Evolutionary conservation across 2,329 filamentous ascomycete genomes (phyloP), one percentile per base, ranked within the genome.

Genomic region (Amylocarpus encephaloides): DNA sequence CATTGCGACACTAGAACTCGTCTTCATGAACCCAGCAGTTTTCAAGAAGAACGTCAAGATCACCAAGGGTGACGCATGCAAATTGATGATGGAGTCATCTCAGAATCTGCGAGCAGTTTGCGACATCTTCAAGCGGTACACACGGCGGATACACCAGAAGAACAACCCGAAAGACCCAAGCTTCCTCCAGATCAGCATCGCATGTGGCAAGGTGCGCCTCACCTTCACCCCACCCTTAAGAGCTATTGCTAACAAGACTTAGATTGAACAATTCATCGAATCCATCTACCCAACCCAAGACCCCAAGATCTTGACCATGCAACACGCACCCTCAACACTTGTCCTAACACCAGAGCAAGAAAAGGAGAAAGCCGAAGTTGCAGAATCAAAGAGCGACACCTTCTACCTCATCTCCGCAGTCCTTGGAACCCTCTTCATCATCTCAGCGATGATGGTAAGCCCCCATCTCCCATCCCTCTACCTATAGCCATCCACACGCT

Each of bases 261-360:
- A 93, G 86, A 88, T 95, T 58, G 91, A 97, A 68, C 87, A 93
- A 74, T 95, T 95, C 67, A 95, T 97, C 66, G 92, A 97, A 70
- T 84, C 83, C 5, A 82, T 97, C 60, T 97, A 91, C 80, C 93
- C 93, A 3, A 79, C 81, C 7, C 89, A 95, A 69, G 82, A 87
- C 56, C 79, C 86, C 40, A 83, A 85, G 63, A 72, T 74, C 54
- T 67, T 80, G 33, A 69, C 72, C 30, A 65, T 70, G 12, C 62
- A 69, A 34, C 68, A 71, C 46, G 61, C 67, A 55, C 50, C 52
- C 18, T 63, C 69, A 54, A 63, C 60, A 45, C 65, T 72, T 5
- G 57, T 58, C 34, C 70, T 71, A 49, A 62, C 78, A 53, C 67
- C 69, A 3, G 48, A 46, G 22, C 35, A 35, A 35, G 34, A 50